Base-by-base conservation (phyloP, 2,329 filamentous ascomycete genomes). In the Penicillium sp. region DNA sequence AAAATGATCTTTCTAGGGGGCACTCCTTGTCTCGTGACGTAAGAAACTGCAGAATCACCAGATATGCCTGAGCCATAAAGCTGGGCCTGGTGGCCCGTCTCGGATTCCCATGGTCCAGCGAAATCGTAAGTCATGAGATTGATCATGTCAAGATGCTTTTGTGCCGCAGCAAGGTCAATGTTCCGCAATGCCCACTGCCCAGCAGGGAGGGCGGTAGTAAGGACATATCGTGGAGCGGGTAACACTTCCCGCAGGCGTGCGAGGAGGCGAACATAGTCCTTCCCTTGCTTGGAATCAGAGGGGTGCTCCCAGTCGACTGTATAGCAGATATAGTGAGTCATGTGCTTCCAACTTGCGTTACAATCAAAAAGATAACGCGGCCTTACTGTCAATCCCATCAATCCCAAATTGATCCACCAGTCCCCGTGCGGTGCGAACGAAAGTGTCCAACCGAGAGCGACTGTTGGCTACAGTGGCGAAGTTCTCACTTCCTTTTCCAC, bases 101-200 rank as follows among this genome's bases (percentile, higher is more conserved):
- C 82, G 31, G 78, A 70, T 1, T 82, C 83, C 89, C 89, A 92
- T 4, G 84, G 79, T 1, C 89, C 89, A 26, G 83, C 85, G 67
- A 92, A 89, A 72, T 94, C 89, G 72, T 92, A 94, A 1, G 89
- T 84, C 83, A 89, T 90, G 35, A 94, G 76, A 70, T 93, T 93
- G 70, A 94, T 76, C 60, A 87, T 81, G 72, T 93, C 89, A 35
- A 94, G 79, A 63, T 89, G 86, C 44, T 82, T 76, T 48, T 86
- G 81, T 11, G 86, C 83, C 55, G 79, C 76, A 22, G 73, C 75
- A 11, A 93, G 76, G 68, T 92, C 83, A 69, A 93, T 89, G 66
- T 88, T 81, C 64, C 85, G 82, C 53, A 94, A 76, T 0, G 86
- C 81, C 74, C 84, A 83, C 69, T 83, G 80, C 39, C 81, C 83